A percentile compares a stretch with the other conserved stretches of the same genome.
These are phyloP conservation scores for Phallus indusiatus DNA, from an alignment of 768 basidiomycete genomes.

Conservation along the genomic window DNA sequence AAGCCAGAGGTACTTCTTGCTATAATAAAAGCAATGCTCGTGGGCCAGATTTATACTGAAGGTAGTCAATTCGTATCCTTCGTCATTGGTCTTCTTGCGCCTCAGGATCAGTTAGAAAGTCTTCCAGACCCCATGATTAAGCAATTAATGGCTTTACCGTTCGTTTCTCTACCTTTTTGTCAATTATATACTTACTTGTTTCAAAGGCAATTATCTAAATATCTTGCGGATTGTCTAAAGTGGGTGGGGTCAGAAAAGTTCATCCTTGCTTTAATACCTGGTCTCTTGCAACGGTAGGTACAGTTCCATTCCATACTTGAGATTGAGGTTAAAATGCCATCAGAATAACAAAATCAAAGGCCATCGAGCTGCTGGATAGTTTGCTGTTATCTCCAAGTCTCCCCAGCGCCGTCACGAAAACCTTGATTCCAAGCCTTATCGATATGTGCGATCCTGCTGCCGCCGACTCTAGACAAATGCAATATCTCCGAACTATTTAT, in stretches of 20 bases:
- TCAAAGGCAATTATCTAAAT: conserved; percentile 12
- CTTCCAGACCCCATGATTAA: conserved; percentile 29
- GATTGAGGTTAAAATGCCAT: neutral
- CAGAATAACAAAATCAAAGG: neutral
- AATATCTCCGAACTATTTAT: conserved; percentile 47
- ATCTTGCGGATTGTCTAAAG: conserved; percentile 10
- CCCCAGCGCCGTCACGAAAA: conserved; percentile 26
- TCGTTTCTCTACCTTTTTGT: conserved; percentile 18
- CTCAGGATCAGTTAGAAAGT: conserved; percentile 46
- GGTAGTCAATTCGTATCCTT: conserved; percentile 57
- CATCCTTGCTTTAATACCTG: conserved; percentile 21
- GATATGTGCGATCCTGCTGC: conserved; percentile 15
- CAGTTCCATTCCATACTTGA: neutral
- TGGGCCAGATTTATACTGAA: conserved; percentile 34
- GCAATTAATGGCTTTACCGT: conserved; percentile 40
- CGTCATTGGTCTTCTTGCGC: conserved; percentile 51
- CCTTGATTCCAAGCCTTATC: conserved; percentile 22
- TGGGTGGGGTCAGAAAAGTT: conserved; percentile 20
- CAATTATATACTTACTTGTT: conserved; percentile 1
- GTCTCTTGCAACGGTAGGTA: conserved; percentile 5
- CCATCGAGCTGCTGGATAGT: conserved; percentile 27
- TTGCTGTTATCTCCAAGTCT: conserved; percentile 27
- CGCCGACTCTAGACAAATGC: conserved; percentile 4
- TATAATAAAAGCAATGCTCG: conserved; percentile 42
- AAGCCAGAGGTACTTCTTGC: conserved; percentile 48